Evolutionary conservation across 2,329 filamentous ascomycete species (phyloP).

Genomic region (Ramichloridium luteum): DNA sequence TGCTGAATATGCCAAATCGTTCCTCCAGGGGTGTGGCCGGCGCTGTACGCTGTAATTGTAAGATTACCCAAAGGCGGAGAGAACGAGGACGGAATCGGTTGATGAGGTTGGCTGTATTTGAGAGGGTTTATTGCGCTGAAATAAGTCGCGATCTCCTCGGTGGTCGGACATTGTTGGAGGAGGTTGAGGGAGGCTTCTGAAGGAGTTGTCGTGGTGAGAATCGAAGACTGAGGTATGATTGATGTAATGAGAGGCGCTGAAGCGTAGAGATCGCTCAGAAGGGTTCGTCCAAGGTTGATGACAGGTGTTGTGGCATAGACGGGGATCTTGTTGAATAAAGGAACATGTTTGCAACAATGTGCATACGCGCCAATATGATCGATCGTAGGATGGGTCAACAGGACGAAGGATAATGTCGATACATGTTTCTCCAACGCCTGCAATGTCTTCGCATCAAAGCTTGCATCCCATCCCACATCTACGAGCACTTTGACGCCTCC

Average conservation of each 20-base stretch:
- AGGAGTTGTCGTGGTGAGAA: slow-evolving; percentile 27
- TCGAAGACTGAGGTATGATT: slow-evolving; percentile 59
- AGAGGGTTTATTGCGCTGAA: slow-evolving; percentile 83
- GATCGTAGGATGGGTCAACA: slow-evolving; percentile 86
- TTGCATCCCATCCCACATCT: slow-evolving; percentile 91
- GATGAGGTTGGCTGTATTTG: slow-evolving; percentile 94
- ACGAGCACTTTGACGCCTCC: slow-evolving; percentile 91
- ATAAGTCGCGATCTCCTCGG: slow-evolving; percentile 83
- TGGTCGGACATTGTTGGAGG: slow-evolving; percentile 57
- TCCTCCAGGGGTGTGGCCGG: slow-evolving; percentile 87
- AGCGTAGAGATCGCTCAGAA: slow-evolving; percentile 83
- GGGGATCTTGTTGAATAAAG: slow-evolving; percentile 80
- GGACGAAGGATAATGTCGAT: slow-evolving; percentile 80
- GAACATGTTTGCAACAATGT: slow-evolving; percentile 94
- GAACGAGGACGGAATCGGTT: slow-evolving; percentile 74
- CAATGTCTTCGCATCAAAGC: slow-evolving; percentile 70
- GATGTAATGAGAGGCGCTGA: slow-evolving; percentile 82
- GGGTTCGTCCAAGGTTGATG: slow-evolving; percentile 79
- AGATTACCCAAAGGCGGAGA: slow-evolving; percentile 82
- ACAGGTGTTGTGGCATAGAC: slow-evolving; percentile 91
- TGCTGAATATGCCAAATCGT: slow-evolving; percentile 99
- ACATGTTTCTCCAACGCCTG: slow-evolving; percentile 85
- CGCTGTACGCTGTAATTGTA: slow-evolving; percentile 92
- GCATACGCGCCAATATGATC: slow-evolving; percentile 87
- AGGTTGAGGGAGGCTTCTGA: slow-evolving; percentile 51